Base-by-base conservation (phyloP, 1,284 basidiomycete genomes). In the Calocybe gambosa region DNA sequence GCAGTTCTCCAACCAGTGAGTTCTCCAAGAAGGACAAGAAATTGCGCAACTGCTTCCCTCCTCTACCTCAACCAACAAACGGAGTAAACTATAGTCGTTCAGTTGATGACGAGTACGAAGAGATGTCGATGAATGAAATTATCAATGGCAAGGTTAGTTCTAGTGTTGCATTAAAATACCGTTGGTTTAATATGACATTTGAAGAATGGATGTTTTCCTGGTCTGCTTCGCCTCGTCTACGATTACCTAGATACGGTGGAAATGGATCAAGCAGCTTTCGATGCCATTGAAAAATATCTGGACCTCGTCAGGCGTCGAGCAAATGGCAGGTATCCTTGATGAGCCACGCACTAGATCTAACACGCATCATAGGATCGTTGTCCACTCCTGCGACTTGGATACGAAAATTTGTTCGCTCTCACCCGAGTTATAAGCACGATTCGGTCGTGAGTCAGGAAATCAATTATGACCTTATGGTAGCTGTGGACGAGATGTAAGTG, bases 351-450 rank as follows among this genome's bases (percentile, higher is more conserved):
- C n/a, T 49, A 57, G 36, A 44, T 52, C 35, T 48, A 23, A 10
- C 5, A 28, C 7, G 5, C 39, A 26, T 19, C 46, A 9, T 47
- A 91, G 90, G 93, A 13, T 73, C 82, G 13, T 73, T 98, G n/a
- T 66, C 83, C 59, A 99, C 96, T 0, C 80, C 91, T 0, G 96
- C 96, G 1, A 82, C 82, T 6, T 99, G 92, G 92, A 93, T 97
- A 47, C 80, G 96, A 21, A 75, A 89, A 39, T 99, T 96, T 64
- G 88, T 99, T 39, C 81, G 82, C 16, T 75, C 80, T 1, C 96
- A 99, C 65, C 90, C 93, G 2, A 77, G 73, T 16, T 99, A 99
- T 72, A 87, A 89, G 65, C 76, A 80, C 43, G 93, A 99, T 67
- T 96, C 93, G 35, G 85, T 89, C 28, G 89, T 99, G 19, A 86